A percentile compares a stretch with the other conserved stretches of the same genome.
phyloP scores from a whole-genome alignment of 169 alveolate genomes.

The Babesia sp. region DNA sequence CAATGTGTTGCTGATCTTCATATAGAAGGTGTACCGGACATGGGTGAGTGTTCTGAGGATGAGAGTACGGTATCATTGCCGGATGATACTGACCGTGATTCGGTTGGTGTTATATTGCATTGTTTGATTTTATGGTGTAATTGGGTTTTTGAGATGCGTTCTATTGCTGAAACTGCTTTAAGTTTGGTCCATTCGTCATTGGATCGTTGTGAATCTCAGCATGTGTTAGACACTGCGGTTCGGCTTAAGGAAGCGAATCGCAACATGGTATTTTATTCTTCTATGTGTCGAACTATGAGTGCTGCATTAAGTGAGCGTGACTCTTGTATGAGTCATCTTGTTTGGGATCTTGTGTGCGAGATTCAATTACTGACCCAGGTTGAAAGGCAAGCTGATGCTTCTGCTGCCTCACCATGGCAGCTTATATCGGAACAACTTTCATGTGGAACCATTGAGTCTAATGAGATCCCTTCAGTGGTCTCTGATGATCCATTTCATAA shows the following conservation, averaged over 20 bases:
- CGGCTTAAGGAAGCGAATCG: slow-evolving; percentile 55
- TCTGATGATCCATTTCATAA: background rate
- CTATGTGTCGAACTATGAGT: slow-evolving; percentile 10
- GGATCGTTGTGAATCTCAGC: background rate
- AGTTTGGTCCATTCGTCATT: background rate
- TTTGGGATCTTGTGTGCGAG: slow-evolving; percentile 18
- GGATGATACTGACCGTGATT: slow-evolving; percentile 10
- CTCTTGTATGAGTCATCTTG: background rate
- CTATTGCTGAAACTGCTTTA: slow-evolving; percentile 24
- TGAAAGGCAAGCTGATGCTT: background rate
- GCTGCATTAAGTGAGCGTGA: background rate
- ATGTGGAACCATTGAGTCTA: background rate
- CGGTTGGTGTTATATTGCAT: slow-evolving; percentile 5
- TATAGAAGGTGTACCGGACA: slow-evolving; percentile 17
- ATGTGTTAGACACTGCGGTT: slow-evolving; percentile 28
- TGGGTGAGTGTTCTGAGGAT: background rate
- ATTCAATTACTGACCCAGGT: slow-evolving; percentile 10
- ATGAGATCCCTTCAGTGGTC: slow-evolving; percentile 1
- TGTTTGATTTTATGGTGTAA: slow-evolving; percentile 35
- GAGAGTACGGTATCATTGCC: background rate
- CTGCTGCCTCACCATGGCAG: slow-evolving; percentile 6
- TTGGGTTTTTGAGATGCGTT: slow-evolving; percentile 37
- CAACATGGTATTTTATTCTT: slow-evolving; percentile 40
- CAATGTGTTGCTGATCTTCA: slow-evolving; percentile 5
- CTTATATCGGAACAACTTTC: slow-evolving; percentile 11